phyloP scores from a whole-genome alignment of 495 filamentous ascomycete species.

The Neurospora pannonica region DNA sequence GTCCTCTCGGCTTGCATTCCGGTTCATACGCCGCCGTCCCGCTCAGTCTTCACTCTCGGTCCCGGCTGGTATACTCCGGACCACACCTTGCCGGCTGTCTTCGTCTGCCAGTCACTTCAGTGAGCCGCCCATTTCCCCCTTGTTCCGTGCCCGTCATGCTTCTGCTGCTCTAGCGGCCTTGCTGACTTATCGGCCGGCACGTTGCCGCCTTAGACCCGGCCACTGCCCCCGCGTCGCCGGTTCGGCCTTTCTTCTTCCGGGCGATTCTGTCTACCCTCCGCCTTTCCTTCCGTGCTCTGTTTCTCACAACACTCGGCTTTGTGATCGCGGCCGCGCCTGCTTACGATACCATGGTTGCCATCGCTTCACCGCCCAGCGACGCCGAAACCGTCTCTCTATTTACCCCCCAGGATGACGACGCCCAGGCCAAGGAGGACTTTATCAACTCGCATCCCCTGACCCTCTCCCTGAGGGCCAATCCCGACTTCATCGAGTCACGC shows the following conservation, averaged over 20 bases:
- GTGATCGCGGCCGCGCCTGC: conserved; percentile 43
- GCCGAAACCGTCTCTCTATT: conserved; percentile 64
- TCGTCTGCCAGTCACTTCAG: background rate
- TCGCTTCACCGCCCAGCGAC: conserved; percentile 53
- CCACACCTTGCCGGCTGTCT: background rate
- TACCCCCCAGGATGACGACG: conserved; percentile 48
- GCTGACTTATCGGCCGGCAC: background rate
- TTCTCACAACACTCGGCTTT: conserved; percentile 44
- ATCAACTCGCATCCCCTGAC: conserved; percentile 70
- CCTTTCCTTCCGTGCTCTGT: conserved; percentile 23
- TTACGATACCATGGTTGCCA: conserved; percentile 27
- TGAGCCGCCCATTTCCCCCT: background rate
- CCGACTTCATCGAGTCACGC: conserved; percentile 63
- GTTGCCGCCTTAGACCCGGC: background rate
- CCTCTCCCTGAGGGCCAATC: conserved; percentile 52
- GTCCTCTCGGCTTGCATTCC: conserved; percentile 8
- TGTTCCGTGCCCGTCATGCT: background rate
- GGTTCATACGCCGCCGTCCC: conserved; percentile 1
- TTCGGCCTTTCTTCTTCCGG: conserved; percentile 13
- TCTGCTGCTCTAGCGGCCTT: background rate
- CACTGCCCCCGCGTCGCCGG: background rate
- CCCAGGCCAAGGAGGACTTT: conserved; percentile 55
- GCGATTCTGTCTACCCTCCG: conserved; percentile 12
- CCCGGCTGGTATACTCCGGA: conserved; percentile 1
- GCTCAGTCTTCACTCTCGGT: conserved; percentile 4